Conservation (phyloP, 352 stramenopile species). For the Halophytophthora polymorphica region DNA sequence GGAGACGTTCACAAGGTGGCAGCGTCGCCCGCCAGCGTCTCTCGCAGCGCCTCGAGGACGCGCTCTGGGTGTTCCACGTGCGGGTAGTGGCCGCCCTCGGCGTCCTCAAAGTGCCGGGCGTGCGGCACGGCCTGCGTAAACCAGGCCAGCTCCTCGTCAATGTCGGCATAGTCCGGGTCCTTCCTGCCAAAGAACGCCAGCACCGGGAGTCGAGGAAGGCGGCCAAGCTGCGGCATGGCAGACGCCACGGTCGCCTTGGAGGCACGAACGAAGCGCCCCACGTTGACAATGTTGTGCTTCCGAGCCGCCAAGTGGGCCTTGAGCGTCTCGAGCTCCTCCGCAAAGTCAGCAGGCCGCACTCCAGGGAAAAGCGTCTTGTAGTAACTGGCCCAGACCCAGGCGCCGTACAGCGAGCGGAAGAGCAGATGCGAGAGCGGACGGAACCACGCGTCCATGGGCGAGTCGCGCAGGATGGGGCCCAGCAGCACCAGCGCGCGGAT, state of each 20-base stretch:
- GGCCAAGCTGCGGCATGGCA: slow-evolving; percentile 16
- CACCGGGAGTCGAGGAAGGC: slow-evolving; percentile 9
- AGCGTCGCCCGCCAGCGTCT: neutral
- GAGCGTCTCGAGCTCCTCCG: slow-evolving; percentile 24
- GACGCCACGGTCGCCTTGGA: slow-evolving; percentile 19
- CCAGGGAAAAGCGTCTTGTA: slow-evolving; percentile 37
- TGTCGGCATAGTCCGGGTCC: slow-evolving; percentile 32
- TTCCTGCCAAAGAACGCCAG: slow-evolving; percentile 35
- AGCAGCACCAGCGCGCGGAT: slow-evolving; percentile 28
- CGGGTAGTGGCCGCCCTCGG: slow-evolving; percentile 33
- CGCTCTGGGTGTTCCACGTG: slow-evolving; percentile 27
- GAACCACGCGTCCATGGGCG: slow-evolving; percentile 25
- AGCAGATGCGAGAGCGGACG: slow-evolving; percentile 30
- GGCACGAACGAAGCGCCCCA: slow-evolving; percentile 21
- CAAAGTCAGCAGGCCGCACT: slow-evolving; percentile 21
- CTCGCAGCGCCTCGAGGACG: slow-evolving; percentile 16
- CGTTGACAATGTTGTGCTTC: slow-evolving; percentile 23
- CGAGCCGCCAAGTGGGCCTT: slow-evolving; percentile 15
- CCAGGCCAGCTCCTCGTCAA: slow-evolving; percentile 31
- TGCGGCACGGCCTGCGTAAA: slow-evolving; percentile 22
- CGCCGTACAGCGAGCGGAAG: slow-evolving; percentile 28
- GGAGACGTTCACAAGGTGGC: too few relatives aligned
- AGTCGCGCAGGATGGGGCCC: slow-evolving; percentile 31
- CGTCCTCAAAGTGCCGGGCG: slow-evolving; percentile 14
- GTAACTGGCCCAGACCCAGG: slow-evolving; percentile 28